Percentiles rank a stretch among this genome's conserved stretches.
Evolutionary conservation across 2,329 filamentous ascomycete species (phyloP).

Genomic region (Penicillium glabrum): DNA sequence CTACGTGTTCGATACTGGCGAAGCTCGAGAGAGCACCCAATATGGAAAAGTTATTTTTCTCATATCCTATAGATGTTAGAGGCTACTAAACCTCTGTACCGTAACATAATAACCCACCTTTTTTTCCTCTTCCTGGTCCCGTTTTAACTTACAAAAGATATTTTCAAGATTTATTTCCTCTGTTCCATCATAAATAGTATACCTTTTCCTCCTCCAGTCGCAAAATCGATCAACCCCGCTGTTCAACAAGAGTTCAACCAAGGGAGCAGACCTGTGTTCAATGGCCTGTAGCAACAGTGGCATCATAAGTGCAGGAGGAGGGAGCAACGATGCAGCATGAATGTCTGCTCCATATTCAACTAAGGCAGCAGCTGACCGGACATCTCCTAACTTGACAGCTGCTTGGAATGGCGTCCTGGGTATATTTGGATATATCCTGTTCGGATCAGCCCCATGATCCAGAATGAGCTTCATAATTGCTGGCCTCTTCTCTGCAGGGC

Average conservation of each 20-base stretch:
- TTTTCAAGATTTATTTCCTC: background rate
- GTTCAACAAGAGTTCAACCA: background rate
- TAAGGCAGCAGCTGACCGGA: background rate
- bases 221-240: background rate
- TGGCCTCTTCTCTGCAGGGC: background rate
- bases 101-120: background rate
- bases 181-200: background rate
- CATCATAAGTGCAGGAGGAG: background rate
- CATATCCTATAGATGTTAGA: no score
- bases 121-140: background rate
- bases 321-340: background rate
- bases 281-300: background rate
- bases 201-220: background rate
- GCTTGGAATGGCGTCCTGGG: background rate
- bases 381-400: background rate
- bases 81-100: background rate
- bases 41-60: no score
- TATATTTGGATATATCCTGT: background rate
- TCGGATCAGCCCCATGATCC: background rate
- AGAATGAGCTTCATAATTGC: background rate
- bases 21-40: no score
- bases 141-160: background rate
- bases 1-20: no score
- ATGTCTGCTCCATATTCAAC: background rate
- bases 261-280: background rate